phyloP scores from a whole-genome alignment of 805 yeast genomes.

The Kluyveromyces siamensis region DNA sequence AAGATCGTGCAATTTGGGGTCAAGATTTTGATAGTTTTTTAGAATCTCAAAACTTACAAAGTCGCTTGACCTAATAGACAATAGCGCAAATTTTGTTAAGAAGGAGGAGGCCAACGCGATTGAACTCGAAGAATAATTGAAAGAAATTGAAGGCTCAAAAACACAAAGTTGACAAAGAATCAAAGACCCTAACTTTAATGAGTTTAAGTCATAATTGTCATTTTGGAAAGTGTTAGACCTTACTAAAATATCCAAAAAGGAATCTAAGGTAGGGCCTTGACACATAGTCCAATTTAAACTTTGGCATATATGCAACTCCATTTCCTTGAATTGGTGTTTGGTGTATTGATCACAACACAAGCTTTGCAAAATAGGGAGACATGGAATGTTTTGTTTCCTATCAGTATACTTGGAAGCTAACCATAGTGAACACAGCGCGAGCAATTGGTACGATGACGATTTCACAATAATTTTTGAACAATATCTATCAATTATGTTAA shows the following conservation, averaged over 20 bases:
- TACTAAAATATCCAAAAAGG: constrained; percentile 50
- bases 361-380: constrained; percentile 41
- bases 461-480: constrained; percentile 73
- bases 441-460: constrained; percentile 74
- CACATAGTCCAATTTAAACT: constrained; percentile 57
- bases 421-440: constrained; percentile 86
- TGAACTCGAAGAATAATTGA: constrained; percentile 37
- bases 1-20: constrained; percentile 17
- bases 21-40: constrained; percentile 12
- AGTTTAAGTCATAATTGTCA: constrained; percentile 13
- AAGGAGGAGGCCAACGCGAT: constrained; percentile 27
- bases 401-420: constrained; percentile 74
- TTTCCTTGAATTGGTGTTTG: constrained; percentile 47
- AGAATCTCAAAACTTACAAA: background rate
- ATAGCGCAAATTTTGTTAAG: background rate
- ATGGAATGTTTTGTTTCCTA: constrained; percentile 53
- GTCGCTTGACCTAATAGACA: background rate
- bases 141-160: constrained; percentile 50
- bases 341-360: constrained; percentile 53
- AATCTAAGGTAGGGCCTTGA: constrained; percentile 49
- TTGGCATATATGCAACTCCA: constrained; percentile 61
- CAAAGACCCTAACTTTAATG: constrained; percentile 46
- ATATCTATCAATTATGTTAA: constrained; percentile 75
- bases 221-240: constrained; percentile 9
- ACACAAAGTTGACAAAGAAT: constrained; percentile 60